These are phyloP conservation scores for Chalciporus piperatoides DNA, from an alignment of 1,284 basidiomycete genomes.

Conservation along the genomic window DNA sequence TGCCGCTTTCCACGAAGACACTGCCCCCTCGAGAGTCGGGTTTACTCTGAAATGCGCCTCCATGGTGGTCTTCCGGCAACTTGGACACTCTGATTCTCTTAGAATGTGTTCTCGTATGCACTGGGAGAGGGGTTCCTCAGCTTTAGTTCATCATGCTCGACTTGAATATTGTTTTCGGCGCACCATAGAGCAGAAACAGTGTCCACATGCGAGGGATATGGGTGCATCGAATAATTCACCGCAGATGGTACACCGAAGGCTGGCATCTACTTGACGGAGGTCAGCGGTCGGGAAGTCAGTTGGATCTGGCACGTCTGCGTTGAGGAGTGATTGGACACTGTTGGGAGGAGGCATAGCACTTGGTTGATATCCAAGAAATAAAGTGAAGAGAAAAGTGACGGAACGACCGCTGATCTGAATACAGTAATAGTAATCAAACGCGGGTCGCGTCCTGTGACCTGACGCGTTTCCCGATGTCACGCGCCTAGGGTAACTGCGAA, in stretches of 20 bases:
- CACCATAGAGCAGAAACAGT: slow-evolving; percentile 75
- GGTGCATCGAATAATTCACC: slow-evolving; percentile 67
- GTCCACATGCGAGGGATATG: slow-evolving; percentile 66
- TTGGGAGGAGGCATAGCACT: slow-evolving; percentile 13
- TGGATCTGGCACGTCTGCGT: slow-evolving; percentile 54
- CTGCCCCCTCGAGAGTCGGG: slow-evolving; percentile 54
- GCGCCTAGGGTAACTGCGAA: neutral
- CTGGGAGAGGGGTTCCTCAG: slow-evolving; percentile 36
- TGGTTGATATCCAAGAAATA: neutral
- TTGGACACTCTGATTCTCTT: slow-evolving; percentile 60
- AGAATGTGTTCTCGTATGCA: slow-evolving; percentile 59
- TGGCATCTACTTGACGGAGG: slow-evolving; percentile 57
- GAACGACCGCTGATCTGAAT: neutral
- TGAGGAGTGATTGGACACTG: slow-evolving; percentile 28
- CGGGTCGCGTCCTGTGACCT: slow-evolving; percentile 23
- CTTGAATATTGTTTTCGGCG: slow-evolving; percentile 22
- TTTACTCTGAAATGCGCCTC: slow-evolving; percentile 62
- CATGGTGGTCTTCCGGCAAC: slow-evolving; percentile 52
- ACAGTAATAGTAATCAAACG: neutral
- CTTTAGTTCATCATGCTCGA: neutral
- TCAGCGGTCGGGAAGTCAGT: slow-evolving; percentile 64
- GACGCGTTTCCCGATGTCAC: slow-evolving; percentile 24
- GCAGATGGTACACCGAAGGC: slow-evolving; percentile 69
- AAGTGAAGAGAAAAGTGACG: neutral
- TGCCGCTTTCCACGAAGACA: slow-evolving; percentile 58